Base-by-base conservation (phyloP, 176 grass and related monocot species). In the Secale cereale region DNA sequence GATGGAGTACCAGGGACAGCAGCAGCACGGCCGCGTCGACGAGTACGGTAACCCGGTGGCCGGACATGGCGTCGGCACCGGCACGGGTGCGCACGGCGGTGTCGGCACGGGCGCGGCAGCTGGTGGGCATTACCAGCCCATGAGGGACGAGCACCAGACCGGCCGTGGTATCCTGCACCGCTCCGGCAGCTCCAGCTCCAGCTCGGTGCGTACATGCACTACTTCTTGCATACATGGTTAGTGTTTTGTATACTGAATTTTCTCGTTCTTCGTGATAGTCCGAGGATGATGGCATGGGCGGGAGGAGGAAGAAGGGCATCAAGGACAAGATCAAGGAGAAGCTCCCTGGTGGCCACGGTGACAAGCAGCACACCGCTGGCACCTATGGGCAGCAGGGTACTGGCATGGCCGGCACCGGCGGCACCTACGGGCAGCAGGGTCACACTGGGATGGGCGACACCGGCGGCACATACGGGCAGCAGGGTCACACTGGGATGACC, bases 281-380 rank as follows among this genome's bases (percentile, higher is more conserved):
- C 0, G 71, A 74, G 71, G 71, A 74, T 1, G 71, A 74, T 29
- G 71, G 71, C 71, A 29, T 74, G 41, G 71, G 71, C 7, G 71
- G 71, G 15, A 74, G 71, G 41, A 48, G 71, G 71, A 74, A 74
- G 71, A 74, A 74, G 71, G 71, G 71, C 71, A 29, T 48, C 14
- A 74, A 74, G 26, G 71, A 74, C 25, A 74, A 74, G 71, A 74
- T 74, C 25, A 74, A 74, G 71, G 71, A 74, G 71, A 74, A 74
- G 71, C 71, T 74, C 1, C 71, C 71, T 1, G 70, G 70, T n/a
- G 71, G 41, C 41, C 25, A 74, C 14, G 25, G 14, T 5, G 40
- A 48, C 14, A 13, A 74, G 25, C 41, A 74, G 40, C 40, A 74
- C 1, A 9, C 23, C 23, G 8, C 13, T 12, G 67, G 40, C 13